A percentile compares a stretch with the other conserved stretches of the same genome.
Conservation (phyloP, 371 early-diverging fungal species). For the Mycotypha africana region DNA sequence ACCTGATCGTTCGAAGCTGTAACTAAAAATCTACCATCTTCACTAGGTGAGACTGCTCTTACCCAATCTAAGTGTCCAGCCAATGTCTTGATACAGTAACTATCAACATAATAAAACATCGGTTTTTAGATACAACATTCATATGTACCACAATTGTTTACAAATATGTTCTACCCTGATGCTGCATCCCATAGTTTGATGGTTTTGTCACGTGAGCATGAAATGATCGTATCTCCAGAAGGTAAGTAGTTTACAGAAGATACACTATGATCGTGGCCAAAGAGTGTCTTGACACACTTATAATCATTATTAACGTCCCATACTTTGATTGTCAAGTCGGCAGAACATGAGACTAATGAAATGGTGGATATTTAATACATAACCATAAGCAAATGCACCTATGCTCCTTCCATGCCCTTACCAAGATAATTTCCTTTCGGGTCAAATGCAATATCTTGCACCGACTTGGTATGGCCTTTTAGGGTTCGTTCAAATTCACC, state of each 20-base stretch:
- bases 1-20: slow-evolving; percentile 83
- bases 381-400: neutral
- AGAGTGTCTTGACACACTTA: slow-evolving; percentile 73
- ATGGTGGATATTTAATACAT: neutral
- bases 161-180: slow-evolving; percentile 47
- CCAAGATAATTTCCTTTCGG: slow-evolving; percentile 68
- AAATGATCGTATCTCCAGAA: slow-evolving; percentile 66
- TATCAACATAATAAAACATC: slow-evolving; percentile 17
- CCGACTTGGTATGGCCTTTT: slow-evolving; percentile 89
- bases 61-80: slow-evolving; percentile 85
- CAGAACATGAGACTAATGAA: slow-evolving; percentile 80
- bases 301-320: slow-evolving; percentile 86
- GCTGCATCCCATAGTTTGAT: slow-evolving; percentile 84
- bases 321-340: slow-evolving; percentile 80
- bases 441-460: slow-evolving; percentile 76
- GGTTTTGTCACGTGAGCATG: slow-evolving; percentile 82
- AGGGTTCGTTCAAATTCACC: slow-evolving; percentile 84
- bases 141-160: too few species aligned
- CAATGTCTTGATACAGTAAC: slow-evolving; percentile 77
- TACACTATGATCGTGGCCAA: slow-evolving; percentile 88
- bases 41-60: slow-evolving; percentile 54
- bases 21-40: slow-evolving; percentile 65
- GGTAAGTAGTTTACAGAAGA: slow-evolving; percentile 68
- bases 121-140: too few species aligned
- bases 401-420: slow-evolving; percentile 15